Evolutionary conservation across 1,139 yeast species (phyloP).

Genomic region (Yamadazyma sp.): DNA sequence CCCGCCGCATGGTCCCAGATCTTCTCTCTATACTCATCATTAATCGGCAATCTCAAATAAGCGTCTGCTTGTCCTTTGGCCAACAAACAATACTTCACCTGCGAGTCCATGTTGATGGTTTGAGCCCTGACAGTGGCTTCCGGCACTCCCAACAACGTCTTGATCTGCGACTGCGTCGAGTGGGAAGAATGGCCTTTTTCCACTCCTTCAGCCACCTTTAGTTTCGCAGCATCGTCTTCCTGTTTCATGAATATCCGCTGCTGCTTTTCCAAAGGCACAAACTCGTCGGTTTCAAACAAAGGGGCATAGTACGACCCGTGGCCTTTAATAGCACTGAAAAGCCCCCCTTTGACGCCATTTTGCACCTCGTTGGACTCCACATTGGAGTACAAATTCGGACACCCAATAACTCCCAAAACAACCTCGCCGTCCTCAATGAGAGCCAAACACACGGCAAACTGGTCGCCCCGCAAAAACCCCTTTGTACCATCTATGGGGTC

Average conservation of each 20-base stretch:
- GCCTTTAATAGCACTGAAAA: slow-evolving; percentile 75
- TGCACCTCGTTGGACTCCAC: slow-evolving; percentile 39
- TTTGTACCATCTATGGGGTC: slow-evolving; percentile 99
- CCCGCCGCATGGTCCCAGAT: slow-evolving; percentile 99
- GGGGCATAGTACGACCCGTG: slow-evolving; percentile 68
- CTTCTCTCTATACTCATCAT: slow-evolving; percentile 77
- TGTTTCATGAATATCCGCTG: slow-evolving; percentile 45
- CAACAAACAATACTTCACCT: slow-evolving; percentile 90
- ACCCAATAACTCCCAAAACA: slow-evolving; percentile 89
- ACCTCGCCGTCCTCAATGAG: slow-evolving; percentile 83
- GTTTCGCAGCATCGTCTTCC: slow-evolving; percentile 39
- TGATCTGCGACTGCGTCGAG: slow-evolving; percentile 78
- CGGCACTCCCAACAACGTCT: slow-evolving; percentile 52
- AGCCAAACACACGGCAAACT: slow-evolving; percentile 93
- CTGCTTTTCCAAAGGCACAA: slow-evolving; percentile 39
- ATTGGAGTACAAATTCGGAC: slow-evolving; percentile 78
- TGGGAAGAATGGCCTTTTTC: slow-evolving; percentile 96
- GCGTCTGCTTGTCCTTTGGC: slow-evolving; percentile 92
- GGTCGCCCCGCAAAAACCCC: slow-evolving; percentile 94
- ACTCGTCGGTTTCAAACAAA: slow-evolving; percentile 30
- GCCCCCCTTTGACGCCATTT: slow-evolving; percentile 55
- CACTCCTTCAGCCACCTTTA: slow-evolving; percentile 91
- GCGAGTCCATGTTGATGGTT: slow-evolving; percentile 81
- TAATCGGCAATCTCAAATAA: slow-evolving; percentile 83
- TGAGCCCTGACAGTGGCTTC: slow-evolving; percentile 45